Evolutionary conservation across 805 yeast species (phyloP).

Genomic region (Zygoascus biomembranicola): DNA sequence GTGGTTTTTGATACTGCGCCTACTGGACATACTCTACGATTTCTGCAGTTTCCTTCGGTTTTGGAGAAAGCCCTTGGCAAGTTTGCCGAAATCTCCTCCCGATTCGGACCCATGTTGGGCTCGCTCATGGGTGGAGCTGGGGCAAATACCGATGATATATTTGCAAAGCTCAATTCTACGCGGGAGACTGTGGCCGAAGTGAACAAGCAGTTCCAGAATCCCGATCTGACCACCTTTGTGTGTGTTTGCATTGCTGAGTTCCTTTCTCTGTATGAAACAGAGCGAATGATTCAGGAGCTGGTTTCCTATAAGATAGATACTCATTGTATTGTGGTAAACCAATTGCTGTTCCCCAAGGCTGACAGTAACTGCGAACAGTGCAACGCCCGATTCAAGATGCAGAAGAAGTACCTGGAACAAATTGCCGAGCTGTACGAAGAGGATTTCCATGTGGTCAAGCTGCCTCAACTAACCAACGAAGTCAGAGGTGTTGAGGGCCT

Average conservation of each 20-base stretch:
- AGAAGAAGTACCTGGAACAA: slow-evolving; percentile 87
- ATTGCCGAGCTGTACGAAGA: slow-evolving; percentile 86
- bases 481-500: slow-evolving; percentile 88
- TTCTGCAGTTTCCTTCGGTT: slow-evolving; percentile 89
- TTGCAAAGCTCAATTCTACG: slow-evolving; percentile 69
- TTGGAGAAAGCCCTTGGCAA: slow-evolving; percentile 80
- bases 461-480: slow-evolving; percentile 92
- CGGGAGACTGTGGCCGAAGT: slow-evolving; percentile 79
- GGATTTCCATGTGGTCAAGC: slow-evolving; percentile 91
- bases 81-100: slow-evolving; percentile 76
- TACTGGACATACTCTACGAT: slow-evolving; percentile 95
- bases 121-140: slow-evolving; percentile 49
- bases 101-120: slow-evolving; percentile 84
- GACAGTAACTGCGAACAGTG: slow-evolving; percentile 80
- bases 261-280: slow-evolving; percentile 92
- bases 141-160: slow-evolving; percentile 48
- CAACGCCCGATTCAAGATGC: slow-evolving; percentile 90
- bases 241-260: slow-evolving; percentile 98
- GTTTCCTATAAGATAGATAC: slow-evolving; percentile 94
- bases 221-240: slow-evolving; percentile 84
- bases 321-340: slow-evolving; percentile 92
- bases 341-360: slow-evolving; percentile 71
- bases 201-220: slow-evolving; percentile 90
- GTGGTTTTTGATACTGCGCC: slow-evolving; percentile 99
- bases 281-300: slow-evolving; percentile 94